These are phyloP conservation scores for Achlya hypogyna DNA, from an alignment of 352 stramenopile species.

Conservation along the genomic window DNA sequence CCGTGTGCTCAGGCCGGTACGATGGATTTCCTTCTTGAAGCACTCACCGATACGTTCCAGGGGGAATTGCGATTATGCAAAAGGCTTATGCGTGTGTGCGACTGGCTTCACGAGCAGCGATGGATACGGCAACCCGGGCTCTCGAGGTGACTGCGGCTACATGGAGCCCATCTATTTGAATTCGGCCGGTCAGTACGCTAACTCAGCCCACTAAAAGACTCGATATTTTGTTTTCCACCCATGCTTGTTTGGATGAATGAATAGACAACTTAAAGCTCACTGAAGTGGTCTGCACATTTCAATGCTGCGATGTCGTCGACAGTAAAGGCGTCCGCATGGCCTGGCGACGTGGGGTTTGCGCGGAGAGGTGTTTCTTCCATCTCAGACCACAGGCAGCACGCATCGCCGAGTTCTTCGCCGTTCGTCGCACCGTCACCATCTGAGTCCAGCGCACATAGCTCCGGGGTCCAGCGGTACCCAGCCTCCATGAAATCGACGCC, in stretches of 20 bases:
- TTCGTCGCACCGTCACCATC: too few species aligned
- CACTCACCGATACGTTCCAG: neutral
- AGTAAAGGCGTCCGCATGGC: too few species aligned
- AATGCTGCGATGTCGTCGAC: too few species aligned
- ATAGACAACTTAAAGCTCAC: too few species aligned
- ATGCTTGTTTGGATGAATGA: neutral
- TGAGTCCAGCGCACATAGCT: too few species aligned
- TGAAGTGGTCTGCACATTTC: too few species aligned
- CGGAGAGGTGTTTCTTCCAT: too few species aligned
- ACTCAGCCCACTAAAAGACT: conserved; percentile 29
- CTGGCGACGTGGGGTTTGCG: too few species aligned
- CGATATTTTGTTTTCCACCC: neutral
- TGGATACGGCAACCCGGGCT: conserved; percentile 48
- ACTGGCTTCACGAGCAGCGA: conserved; percentile 62
- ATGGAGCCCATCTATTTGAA: conserved; percentile 62
- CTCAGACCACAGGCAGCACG: too few species aligned
- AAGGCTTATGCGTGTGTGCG: conserved; percentile 49
- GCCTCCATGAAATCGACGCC: too few species aligned
- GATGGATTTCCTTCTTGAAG: neutral
- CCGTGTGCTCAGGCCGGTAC: conserved; percentile 44
- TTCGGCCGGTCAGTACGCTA: conserved; percentile 50
- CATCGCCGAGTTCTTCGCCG: too few species aligned
- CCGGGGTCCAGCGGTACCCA: too few species aligned
- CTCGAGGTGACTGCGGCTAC: conserved; percentile 67
- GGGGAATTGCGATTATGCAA: conserved; percentile 25